Conservation (phyloP, 352 stramenopile genomes). For the Phytophthora gonapodyides region DNA sequence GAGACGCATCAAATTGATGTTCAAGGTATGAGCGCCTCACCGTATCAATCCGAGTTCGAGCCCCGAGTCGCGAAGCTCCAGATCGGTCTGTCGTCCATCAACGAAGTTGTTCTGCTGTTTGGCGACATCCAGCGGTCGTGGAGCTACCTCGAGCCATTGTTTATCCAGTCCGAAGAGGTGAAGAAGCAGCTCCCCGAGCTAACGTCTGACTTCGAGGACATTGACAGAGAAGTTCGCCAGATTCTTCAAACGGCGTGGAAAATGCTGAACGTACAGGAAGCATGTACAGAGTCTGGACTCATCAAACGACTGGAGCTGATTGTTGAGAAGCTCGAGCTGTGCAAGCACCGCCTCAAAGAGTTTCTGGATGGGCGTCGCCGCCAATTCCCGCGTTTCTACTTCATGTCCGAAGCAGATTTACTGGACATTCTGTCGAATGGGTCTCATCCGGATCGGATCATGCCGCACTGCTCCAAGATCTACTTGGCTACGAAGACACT, state of each 20-base stretch:
- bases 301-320: conserved; percentile 92
- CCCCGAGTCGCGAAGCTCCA: conserved; percentile 90
- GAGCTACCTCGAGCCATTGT: conserved; percentile 96
- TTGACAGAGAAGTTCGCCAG: conserved; percentile 92
- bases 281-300: conserved; percentile 90
- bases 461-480: conserved; percentile 96
- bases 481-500: conserved; percentile 95
- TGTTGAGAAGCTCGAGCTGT: conserved; percentile 92
- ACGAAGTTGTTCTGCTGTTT: conserved; percentile 94
- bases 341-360: conserved; percentile 95
- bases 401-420: conserved; percentile 92
- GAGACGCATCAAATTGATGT: conserved; percentile 97
- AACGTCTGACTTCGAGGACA: conserved; percentile 93
- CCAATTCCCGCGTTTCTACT: conserved; percentile 95
- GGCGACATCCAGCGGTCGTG: conserved; percentile 96
- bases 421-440: conserved; percentile 97
- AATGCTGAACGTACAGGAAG: conserved; percentile 89
- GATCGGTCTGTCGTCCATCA: conserved; percentile 82
- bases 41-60: conserved; percentile 96
- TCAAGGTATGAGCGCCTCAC: conserved; percentile 96
- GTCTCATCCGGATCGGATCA: conserved; percentile 92
- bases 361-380: conserved; percentile 94
- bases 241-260: conserved; percentile 88
- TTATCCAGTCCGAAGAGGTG: conserved; percentile 96
- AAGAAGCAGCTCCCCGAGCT: conserved; percentile 96